phyloP scores from a whole-genome alignment of 2,329 filamentous ascomycete genomes.

The Leptosphaerulina australis region DNA sequence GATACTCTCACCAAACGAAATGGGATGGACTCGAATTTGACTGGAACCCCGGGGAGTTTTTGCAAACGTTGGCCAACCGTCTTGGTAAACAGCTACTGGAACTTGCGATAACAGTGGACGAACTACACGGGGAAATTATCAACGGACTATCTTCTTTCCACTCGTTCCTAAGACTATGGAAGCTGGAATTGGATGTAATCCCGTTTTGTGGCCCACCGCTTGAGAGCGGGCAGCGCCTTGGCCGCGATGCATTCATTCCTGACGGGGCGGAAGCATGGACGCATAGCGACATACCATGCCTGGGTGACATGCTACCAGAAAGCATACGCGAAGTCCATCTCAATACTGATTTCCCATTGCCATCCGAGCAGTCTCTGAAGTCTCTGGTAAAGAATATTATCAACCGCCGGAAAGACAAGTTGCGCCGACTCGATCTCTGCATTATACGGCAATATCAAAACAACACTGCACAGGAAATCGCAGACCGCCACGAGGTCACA shows the following conservation, averaged over 20 bases:
- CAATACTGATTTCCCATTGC: slow-evolving; percentile 38
- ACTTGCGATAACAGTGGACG: slow-evolving; percentile 43
- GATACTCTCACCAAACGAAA: slow-evolving; percentile 45
- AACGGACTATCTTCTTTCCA: slow-evolving; percentile 43
- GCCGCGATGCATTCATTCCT: slow-evolving; percentile 26
- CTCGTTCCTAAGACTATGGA: slow-evolving; percentile 30
- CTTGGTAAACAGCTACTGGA: slow-evolving; percentile 34
- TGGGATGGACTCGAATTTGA: slow-evolving; percentile 40
- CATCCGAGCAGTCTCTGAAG: slow-evolving; percentile 28
- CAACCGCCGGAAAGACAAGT: slow-evolving; percentile 26
- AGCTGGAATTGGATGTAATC: slow-evolving; percentile 39
- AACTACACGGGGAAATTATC: slow-evolving; percentile 37
- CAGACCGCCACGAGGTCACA: slow-evolving; percentile 20
- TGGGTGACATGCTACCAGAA: slow-evolving; percentile 43
- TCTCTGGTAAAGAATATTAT: slow-evolving; percentile 42
- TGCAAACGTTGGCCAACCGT: slow-evolving; percentile 32
- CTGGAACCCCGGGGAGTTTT: slow-evolving; percentile 44
- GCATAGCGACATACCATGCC: slow-evolving; percentile 41
- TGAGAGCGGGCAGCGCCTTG: slow-evolving; percentile 41
- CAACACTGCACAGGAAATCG: slow-evolving; percentile 24
- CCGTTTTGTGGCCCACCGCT: slow-evolving; percentile 44
- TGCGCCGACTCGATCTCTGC: slow-evolving; percentile 25
- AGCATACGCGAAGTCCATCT: slow-evolving; percentile 39
- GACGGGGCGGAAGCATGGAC: slow-evolving; percentile 32
- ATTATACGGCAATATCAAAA: slow-evolving; percentile 37